Base-by-base conservation (phyloP, 495 filamentous ascomycete genomes). In the Bathelium albidoporum region DNA sequence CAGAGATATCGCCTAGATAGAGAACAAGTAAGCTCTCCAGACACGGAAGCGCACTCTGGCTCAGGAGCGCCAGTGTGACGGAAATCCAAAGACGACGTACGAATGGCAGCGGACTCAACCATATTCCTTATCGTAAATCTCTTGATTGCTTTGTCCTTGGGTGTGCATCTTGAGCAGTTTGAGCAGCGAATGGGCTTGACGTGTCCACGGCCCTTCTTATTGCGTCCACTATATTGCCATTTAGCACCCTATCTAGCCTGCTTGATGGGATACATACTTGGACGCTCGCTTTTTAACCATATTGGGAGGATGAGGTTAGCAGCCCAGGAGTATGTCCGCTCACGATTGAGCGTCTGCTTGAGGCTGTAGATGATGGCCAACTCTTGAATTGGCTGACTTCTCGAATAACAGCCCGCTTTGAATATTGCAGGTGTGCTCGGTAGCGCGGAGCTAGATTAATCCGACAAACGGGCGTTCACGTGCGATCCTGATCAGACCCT, bases 81-180 rank as follows among this genome's bases (percentile, higher is more conserved):
- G 34, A 14, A 26, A n/a, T n/a, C n/a, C n/a, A n/a, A 59, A 43
- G 60, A 60, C 14, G 73, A 91, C 92, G 78, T 91, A 98, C 95
- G 94, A 79, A 99, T 97, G 76, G 94, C 94, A 70, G 94, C 94
- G 66, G 91, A 95, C 82, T 99, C 94, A 69, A 99, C 94, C 95
- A 98, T 98, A 87, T 98, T 98, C 78, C 94, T 87, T 86, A 99
- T 97, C 78, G 94, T 99, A 85, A 99, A 99, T 80, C 94, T 85
- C 91, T 99, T 99, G 84, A 99, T 97, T 72, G 94, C 95, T 87
- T 99, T 99, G 77, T 99, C 94, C 87, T 99, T 99, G 75, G 94
- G 94, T 44, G 89, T 94, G 88, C 94, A 99, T 84, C 94, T 87
- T 76, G 91, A 95, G 88, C 94, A 99, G 89, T 99, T 99, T 82